These are phyloP conservation scores for Ensete ventricosum DNA, from an alignment of 176 grass and related monocot species.

Conservation along the genomic window DNA sequence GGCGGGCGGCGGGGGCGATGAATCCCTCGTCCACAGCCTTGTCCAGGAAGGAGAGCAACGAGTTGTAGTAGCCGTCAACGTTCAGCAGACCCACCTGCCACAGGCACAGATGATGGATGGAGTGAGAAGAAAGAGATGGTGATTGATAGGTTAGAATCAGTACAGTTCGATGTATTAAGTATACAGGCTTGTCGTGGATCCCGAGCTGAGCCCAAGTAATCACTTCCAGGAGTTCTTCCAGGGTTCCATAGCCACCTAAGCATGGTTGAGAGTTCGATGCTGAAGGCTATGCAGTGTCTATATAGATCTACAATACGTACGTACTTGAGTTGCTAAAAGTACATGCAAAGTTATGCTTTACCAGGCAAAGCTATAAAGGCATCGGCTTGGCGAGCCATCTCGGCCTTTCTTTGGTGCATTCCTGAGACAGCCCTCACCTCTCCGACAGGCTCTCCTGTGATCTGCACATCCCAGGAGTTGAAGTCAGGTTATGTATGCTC, in stretches of 20 bases:
- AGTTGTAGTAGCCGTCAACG: not conserved
- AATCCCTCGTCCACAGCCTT: slow-evolving; percentile 2
- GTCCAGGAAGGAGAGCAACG: not conserved
- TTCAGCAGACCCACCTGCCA: not conserved
- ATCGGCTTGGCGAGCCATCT: slow-evolving; percentile 12
- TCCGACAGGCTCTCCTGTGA: slow-evolving; percentile 6
- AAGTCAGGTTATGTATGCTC: no score
- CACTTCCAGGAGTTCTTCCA: slow-evolving; percentile 3
- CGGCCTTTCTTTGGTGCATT: slow-evolving; percentile 14
- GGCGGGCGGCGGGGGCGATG: not conserved
- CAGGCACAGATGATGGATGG: not conserved
- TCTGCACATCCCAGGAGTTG: not conserved
- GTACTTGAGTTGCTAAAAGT: no score
- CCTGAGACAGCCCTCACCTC: slow-evolving; percentile 10
- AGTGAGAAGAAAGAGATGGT: no score
- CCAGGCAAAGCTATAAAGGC: slow-evolving; percentile 5
- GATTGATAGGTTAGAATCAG: no score
- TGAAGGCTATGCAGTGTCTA: no score
- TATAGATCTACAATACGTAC: no score
- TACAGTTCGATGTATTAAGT: no score
- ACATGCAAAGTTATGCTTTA: not conserved
- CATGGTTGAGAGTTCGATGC: not conserved
- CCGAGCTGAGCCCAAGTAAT: not conserved
- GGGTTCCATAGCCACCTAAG: not conserved
- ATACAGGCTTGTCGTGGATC: slow-evolving; percentile 1